phyloP scores from a whole-genome alignment of 1,284 basidiomycete genomes.

The Sutorius eximius region DNA sequence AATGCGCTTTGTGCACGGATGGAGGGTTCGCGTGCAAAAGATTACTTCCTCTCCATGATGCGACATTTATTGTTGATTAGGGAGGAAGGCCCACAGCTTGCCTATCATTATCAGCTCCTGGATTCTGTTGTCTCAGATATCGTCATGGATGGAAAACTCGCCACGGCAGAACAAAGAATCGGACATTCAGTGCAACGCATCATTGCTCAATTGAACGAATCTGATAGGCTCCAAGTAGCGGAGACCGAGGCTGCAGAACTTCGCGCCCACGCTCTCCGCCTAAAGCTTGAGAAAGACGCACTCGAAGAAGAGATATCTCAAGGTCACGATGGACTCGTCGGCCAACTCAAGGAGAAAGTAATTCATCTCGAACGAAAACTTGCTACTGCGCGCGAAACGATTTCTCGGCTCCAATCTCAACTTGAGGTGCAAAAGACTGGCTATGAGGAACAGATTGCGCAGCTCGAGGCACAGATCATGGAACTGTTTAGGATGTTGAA shows the following conservation, averaged over 20 bases:
- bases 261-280: conserved; percentile 60
- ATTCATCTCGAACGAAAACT: conserved; percentile 81
- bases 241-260: conserved; percentile 77
- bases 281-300: conserved; percentile 71
- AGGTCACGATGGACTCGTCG: conserved; percentile 83
- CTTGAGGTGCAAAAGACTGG: conserved; percentile 77
- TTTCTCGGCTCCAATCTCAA: conserved; percentile 73
- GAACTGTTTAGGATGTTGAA: conserved; percentile 93
- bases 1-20: conserved; percentile 76
- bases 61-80: conserved; percentile 91
- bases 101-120: conserved; percentile 90
- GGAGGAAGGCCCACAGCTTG: conserved; percentile 81
- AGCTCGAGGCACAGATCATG: conserved; percentile 90
- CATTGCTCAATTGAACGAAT: conserved; percentile 89
- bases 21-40: conserved; percentile 75
- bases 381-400: conserved; percentile 74
- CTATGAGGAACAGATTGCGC: conserved; percentile 86
- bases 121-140: conserved; percentile 93
- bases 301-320: conserved; percentile 81
- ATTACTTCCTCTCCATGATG: conserved; percentile 90
- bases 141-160: conserved; percentile 89
- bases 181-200: conserved; percentile 90
- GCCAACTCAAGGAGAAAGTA: conserved; percentile 76
- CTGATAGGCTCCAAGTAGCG: conserved; percentile 80
- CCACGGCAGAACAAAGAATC: conserved; percentile 81